Evolutionary conservation across 306 rosid species (phyloP), one percentile per base, ranked within the genome.

Genomic region (Potentilla sterilis): DNA sequence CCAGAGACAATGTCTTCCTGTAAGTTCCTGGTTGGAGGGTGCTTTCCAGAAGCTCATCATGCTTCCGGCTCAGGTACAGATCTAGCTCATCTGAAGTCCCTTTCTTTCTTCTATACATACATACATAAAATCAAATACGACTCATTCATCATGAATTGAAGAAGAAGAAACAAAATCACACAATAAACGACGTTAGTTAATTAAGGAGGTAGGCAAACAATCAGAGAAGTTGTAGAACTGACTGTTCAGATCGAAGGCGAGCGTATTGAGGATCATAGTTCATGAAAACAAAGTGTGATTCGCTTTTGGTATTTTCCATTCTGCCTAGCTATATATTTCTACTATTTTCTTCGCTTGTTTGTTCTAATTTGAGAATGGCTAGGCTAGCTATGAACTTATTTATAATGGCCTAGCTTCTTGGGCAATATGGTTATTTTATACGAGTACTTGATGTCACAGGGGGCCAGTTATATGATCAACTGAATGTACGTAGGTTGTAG

Each of bases 211-310:
- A 49, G 57, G 42, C 24, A 51, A 52, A 7, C 2, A 19, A 61
- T 32, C 18, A 24, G 5, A 40, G 34, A 76, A 13, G 63, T 15
- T 40, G 10, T 54, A 44, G 5, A 16, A 42, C 63, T 18, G 66
- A 91, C 96, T 90, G 87, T 81, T 89, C 81, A 65, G 93, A 82
- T 64, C 81, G 83, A 80, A 94, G 96, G 69, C 87, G 88, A 67
- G 86, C 89, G 69, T 94, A 91, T 75, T 91, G 87, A 21, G 94
- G 94, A 90, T 94, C 98, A 34, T 87, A 91, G 85, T 77, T 91
- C 97, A 94, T 83, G 88, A 94, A 90, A 75, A 94, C 96, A 64
- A 87, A 94, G 88, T 89, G 88, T 19, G 90, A 79, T 77, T 91
- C 97, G 4, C 59, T 43, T 74, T 69, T 70, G 72, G 82, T 63